These are phyloP conservation scores for Fusarium lyarnte DNA, from an alignment of 2,329 filamentous ascomycete species.

Conservation along the genomic window DNA sequence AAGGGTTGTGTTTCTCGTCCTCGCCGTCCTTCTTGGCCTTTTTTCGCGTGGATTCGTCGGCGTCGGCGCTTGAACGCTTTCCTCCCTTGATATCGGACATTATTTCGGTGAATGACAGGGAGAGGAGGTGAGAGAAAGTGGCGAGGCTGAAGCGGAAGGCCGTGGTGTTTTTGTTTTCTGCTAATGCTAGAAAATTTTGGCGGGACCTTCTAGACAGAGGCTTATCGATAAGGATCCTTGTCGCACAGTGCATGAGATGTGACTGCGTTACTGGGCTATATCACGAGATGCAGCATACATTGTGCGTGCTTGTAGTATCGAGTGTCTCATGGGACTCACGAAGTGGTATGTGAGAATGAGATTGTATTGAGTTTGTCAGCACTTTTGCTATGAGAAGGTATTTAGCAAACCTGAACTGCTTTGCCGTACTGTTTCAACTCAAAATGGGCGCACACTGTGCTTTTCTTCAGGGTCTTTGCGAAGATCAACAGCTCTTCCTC, in stretches of 20 bases:
- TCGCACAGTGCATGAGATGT: slow-evolving; percentile 20
- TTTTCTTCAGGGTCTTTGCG: slow-evolving; percentile 33
- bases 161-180: slow-evolving; percentile 33
- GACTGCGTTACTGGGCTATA: background rate
- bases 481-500: slow-evolving; percentile 13
- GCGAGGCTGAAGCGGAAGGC: slow-evolving; percentile 39
- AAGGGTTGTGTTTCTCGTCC: slow-evolving; percentile 72
- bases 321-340: no score
- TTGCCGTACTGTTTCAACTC: background rate
- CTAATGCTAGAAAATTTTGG: slow-evolving; percentile 44
- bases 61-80: slow-evolving; percentile 58
- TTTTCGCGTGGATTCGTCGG: slow-evolving; percentile 54
- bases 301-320: background rate
- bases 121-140: slow-evolving; percentile 18
- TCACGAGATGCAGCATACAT: background rate
- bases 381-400: background rate
- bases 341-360: background rate
- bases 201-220: slow-evolving; percentile 30
- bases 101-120: slow-evolving; percentile 9
- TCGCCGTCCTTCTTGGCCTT: slow-evolving; percentile 54
- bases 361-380: background rate
- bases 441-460: slow-evolving; percentile 30
- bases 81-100: slow-evolving; percentile 54
- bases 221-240: slow-evolving; percentile 49
- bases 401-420: background rate